Evolutionary conservation across 1,284 basidiomycete genomes (phyloP).

Genomic region (Naganishia cerealis): DNA sequence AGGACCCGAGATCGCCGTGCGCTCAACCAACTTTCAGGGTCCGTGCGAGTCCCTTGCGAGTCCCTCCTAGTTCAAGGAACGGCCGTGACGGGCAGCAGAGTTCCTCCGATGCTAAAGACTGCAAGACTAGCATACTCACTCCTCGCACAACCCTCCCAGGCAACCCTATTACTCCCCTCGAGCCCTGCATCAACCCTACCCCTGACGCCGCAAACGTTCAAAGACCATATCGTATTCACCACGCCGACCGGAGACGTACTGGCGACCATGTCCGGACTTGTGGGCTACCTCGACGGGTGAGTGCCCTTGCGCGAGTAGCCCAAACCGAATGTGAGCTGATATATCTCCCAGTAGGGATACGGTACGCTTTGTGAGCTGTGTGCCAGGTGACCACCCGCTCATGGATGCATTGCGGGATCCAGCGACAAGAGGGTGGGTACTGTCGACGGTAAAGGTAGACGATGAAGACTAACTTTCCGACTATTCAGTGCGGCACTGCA

Average conservation of each 20-base stretch:
- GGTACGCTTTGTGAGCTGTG: conserved; percentile 42
- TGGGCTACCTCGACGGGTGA: conserved; percentile 63
- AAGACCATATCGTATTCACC: conserved; percentile 69
- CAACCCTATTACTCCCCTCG: conserved; percentile 71
- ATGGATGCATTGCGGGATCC: conserved; percentile 65
- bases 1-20: too few relatives aligned
- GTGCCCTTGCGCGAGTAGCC: conserved; percentile 48
- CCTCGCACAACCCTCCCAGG: conserved; percentile 56
- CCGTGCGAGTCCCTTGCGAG: too few relatives aligned
- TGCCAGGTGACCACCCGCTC: conserved; percentile 64
- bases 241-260: conserved; percentile 54
- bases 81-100: neutral
- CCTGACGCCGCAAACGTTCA: conserved; percentile 71
- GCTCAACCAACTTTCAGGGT: too few relatives aligned
- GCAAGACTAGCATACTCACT: neutral
- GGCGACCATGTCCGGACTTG: conserved; percentile 75
- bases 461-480: too few relatives aligned
- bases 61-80: too few relatives aligned
- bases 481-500: conserved; percentile 41
- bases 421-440: conserved; percentile 55
- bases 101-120: neutral
- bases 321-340: conserved; percentile 26
- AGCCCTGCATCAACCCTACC: conserved; percentile 57
- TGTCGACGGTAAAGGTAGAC: too few relatives aligned
- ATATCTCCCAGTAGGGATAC: conserved; percentile 35